phyloP scores from a whole-genome alignment of 2,329 filamentous ascomycete species.

The Monascus ruber region DNA sequence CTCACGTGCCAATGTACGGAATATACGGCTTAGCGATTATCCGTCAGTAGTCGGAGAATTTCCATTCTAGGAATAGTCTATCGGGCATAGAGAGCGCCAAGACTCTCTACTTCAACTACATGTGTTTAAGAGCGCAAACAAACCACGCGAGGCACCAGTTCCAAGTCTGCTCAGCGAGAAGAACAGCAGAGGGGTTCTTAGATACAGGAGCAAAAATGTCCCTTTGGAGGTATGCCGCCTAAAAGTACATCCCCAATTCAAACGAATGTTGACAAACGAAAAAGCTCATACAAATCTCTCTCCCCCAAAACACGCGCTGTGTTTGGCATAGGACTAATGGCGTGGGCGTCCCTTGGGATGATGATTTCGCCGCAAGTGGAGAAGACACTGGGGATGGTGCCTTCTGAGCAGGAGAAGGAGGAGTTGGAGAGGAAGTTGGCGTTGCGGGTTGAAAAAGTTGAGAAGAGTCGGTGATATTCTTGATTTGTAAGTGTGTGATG shows the following conservation, averaged over 20 bases:
- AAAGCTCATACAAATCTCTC: conserved; percentile 60
- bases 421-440: conserved; percentile 42
- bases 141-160: too few species aligned
- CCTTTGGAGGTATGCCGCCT: background rate
- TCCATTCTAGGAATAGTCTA: too few species aligned
- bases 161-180: too few species aligned
- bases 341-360: conserved; percentile 65
- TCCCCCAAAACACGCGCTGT: conserved; percentile 57
- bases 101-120: too few species aligned
- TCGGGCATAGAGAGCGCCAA: too few species aligned
- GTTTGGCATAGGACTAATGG: conserved; percentile 63
- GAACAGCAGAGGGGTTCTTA: too few species aligned
- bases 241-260: background rate
- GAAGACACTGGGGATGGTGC: conserved; percentile 58
- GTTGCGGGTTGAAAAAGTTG: conserved; percentile 18
- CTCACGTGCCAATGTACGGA: too few species aligned
- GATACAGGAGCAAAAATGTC: too few species aligned
- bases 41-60: too few species aligned
- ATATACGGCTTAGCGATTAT: too few species aligned
- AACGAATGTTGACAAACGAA: background rate
- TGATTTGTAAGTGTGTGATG: too few species aligned
- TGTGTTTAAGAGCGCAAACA: too few species aligned
- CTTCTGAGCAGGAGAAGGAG: conserved; percentile 62
- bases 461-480: conserved; percentile 10
- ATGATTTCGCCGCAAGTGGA: conserved; percentile 63